Evolutionary conservation across 164 flowering plant species (phyloP).

Genomic region (Piper longum): DNA sequence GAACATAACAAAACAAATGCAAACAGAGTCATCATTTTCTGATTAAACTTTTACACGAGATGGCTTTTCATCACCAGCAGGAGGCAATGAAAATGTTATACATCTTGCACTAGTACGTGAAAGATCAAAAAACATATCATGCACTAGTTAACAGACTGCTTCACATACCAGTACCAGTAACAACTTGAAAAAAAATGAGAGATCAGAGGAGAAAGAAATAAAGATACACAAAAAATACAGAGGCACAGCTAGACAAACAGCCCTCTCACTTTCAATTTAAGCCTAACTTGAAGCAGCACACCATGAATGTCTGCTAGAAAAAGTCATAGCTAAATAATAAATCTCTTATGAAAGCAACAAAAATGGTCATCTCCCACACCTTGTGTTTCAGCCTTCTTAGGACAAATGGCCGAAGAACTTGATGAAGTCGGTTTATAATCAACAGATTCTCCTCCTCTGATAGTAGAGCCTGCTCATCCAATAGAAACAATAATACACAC

Average conservation of each 20-base stretch:
- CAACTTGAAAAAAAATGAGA: too few relatives aligned
- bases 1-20: too few relatives aligned
- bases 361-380: slow-evolving; percentile 23
- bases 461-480: slow-evolving; percentile 49
- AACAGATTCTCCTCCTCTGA: slow-evolving; percentile 98
- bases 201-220: background rate
- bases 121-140: background rate
- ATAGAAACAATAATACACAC: slow-evolving; percentile 5
- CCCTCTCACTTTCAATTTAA: too few relatives aligned
- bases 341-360: background rate
- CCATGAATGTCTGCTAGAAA: background rate
- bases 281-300: too few relatives aligned
- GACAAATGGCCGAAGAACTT: slow-evolving; percentile 98
- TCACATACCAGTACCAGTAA: background rate
- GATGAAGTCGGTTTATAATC: slow-evolving; percentile 97
- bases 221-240: background rate
- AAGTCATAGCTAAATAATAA: background rate
- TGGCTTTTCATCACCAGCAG: too few relatives aligned
- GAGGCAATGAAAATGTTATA: too few relatives aligned
- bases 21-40: too few relatives aligned
- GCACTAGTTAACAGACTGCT: background rate
- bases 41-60: too few relatives aligned
- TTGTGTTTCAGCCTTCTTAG: slow-evolving; percentile 96
- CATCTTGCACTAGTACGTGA: background rate
- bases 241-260: background rate